phyloP scores from a whole-genome alignment of 345 rosid genomes.

The Carallia brachiata region DNA sequence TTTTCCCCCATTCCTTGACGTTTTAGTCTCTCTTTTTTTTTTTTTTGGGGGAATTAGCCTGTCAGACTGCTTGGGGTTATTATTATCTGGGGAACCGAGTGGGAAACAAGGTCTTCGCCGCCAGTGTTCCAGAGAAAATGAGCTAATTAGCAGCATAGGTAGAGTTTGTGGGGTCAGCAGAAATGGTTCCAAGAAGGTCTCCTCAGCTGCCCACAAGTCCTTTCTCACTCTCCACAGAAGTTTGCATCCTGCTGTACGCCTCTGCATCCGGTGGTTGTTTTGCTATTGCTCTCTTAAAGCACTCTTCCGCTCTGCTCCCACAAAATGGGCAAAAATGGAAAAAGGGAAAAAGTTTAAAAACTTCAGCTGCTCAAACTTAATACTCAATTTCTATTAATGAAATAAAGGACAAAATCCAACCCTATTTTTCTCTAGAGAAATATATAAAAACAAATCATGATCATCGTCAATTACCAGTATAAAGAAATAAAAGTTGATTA shows the following conservation, averaged over 20 bases:
- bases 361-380: too few relatives aligned
- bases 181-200: conserved; percentile 75
- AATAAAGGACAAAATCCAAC: too few relatives aligned
- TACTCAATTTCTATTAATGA: too few relatives aligned
- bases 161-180: conserved; percentile 72
- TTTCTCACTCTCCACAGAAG: conserved; percentile 72
- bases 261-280: conserved; percentile 75
- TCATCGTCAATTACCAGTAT: background rate
- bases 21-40: background rate
- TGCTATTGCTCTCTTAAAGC: conserved; percentile 62
- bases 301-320: conserved; percentile 70
- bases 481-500: too few relatives aligned
- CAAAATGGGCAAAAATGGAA: background rate
- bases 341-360: background rate
- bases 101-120: conserved; percentile 92
- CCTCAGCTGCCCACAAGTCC: conserved; percentile 93
- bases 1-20: background rate
- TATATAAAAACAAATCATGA: background rate
- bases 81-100: conserved; percentile 33
- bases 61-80: conserved; percentile 17
- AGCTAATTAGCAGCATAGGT: conserved; percentile 76
- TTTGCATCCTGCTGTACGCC: conserved; percentile 67
- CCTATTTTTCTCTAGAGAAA: too few relatives aligned
- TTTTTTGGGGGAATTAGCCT: background rate
- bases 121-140: conserved; percentile 95